Conservation (phyloP, 2,329 filamentous ascomycete species). For the Beauveria sp. region DNA sequence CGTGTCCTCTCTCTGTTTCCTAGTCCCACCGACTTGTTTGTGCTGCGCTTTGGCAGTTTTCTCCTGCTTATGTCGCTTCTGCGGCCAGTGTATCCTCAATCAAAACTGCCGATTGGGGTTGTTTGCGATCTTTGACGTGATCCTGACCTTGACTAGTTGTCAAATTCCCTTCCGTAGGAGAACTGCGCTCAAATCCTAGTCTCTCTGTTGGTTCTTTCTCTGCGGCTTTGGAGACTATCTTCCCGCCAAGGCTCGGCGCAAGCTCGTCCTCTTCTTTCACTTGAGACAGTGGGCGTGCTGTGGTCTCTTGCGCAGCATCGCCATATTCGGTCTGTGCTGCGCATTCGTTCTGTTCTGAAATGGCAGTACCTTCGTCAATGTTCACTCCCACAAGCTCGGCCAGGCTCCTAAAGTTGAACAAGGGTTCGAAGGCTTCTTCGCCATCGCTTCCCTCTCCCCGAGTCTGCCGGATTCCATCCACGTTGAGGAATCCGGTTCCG, state of each 20-base stretch:
- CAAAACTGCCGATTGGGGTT: not conserved
- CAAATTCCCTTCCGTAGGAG: not conserved
- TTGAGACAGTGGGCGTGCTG: conserved; percentile 26
- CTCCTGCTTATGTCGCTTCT: not conserved
- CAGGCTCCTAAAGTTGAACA: conserved; percentile 88
- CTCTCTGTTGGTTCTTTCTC: conserved; percentile 7
- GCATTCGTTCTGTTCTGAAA: conserved; percentile 16
- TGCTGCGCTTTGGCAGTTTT: not conserved
- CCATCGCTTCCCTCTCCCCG: conserved; percentile 42
- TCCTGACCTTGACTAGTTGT: not conserved
- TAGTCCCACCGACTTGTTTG: too few relatives aligned
- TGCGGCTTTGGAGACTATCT: not conserved
- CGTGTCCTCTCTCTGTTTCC: too few relatives aligned
- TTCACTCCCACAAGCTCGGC: conserved; percentile 72
- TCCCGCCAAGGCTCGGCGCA: conserved; percentile 23
- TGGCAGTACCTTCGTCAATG: conserved; percentile 38
- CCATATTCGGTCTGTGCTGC: not conserved
- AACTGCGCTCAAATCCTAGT: not conserved
- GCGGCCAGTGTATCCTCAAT: not conserved
- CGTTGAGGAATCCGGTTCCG: conserved; percentile 25
- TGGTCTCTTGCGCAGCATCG: conserved; percentile 17
- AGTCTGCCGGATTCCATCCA: conserved; percentile 31
- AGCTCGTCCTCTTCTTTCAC: conserved; percentile 29
- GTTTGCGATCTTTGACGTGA: not conserved
- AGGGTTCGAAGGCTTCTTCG: conserved; percentile 56